These are phyloP conservation scores for Leccinellum luteum DNA, from an alignment of 768 basidiomycete species.

Conservation along the genomic window DNA sequence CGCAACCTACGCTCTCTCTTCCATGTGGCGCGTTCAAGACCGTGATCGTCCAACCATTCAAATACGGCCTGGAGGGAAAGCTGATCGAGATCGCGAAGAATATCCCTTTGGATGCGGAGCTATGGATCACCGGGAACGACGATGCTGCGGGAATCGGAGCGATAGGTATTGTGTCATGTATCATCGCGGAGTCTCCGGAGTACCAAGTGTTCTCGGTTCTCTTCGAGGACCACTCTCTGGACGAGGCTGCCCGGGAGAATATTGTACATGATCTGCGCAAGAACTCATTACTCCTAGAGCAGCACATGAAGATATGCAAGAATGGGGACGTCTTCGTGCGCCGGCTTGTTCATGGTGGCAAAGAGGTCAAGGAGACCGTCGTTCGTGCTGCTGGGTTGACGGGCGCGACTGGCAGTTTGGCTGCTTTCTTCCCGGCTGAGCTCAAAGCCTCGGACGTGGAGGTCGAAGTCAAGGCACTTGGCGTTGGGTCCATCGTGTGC, in stretches of 20 bases:
- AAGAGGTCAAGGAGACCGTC: slow-evolving; percentile 15
- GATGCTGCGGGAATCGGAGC: slow-evolving; percentile 31
- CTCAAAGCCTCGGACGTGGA: slow-evolving; percentile 20
- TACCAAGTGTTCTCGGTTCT: slow-evolving; percentile 28
- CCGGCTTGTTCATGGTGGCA: slow-evolving; percentile 27
- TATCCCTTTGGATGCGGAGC: slow-evolving; percentile 24
- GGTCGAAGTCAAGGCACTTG: slow-evolving; percentile 16
- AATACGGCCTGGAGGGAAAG: slow-evolving; percentile 26
- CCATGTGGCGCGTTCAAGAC: slow-evolving; percentile 23
- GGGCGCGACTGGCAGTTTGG: slow-evolving; percentile 7
- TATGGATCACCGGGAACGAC: slow-evolving; percentile 32
- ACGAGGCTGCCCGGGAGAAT: slow-evolving; percentile 21
- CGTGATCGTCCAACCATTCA: slow-evolving; percentile 25
- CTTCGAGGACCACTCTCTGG: slow-evolving; percentile 29
- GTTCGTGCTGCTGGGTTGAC: slow-evolving; percentile 17
- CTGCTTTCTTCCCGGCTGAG: slow-evolving; percentile 20
- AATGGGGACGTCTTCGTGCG: slow-evolving; percentile 28
- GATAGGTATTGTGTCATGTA: slow-evolving; percentile 27
- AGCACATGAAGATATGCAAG: slow-evolving; percentile 29
- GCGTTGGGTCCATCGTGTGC: slow-evolving; percentile 2
- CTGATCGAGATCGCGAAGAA: slow-evolving; percentile 26
- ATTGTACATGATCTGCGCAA: slow-evolving; percentile 25
- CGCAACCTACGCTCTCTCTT: slow-evolving; percentile 11
- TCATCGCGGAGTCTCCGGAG: slow-evolving; percentile 30
- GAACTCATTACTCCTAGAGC: slow-evolving; percentile 26